Evolutionary conservation across 2,329 filamentous ascomycete genomes (phyloP), one percentile per base, ranked within the genome.

Genomic region (Albifimbria verrucaria): DNA sequence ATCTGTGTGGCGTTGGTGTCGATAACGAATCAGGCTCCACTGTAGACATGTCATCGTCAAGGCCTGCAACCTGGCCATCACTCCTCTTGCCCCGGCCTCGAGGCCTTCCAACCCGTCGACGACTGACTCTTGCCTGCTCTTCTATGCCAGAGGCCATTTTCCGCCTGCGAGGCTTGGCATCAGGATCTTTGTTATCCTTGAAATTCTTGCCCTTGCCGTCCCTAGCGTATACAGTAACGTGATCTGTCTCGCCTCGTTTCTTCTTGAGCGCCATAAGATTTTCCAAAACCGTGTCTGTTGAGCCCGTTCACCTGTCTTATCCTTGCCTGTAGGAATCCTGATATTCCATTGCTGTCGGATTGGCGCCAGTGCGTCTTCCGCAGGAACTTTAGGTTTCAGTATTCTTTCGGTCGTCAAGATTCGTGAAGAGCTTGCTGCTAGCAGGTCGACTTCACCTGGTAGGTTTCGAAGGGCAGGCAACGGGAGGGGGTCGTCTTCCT

Each of bases 371-470:
- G 65, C 60, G 47, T 72, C 69, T 51, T 70, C 65, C 12, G 61
- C 65, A 6, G 59, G 60, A 23, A 68, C 62, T 36, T 74, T 77
- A 20, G 78, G 76, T 46, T 77, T 76, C 15, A 91, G 68, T 36
- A 81, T 77, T 55, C 83, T 83, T 57, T 87, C 85, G 26, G 76
- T 81, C 12, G 88, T 88, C 45, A 88, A 75, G 54, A 95, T 81
- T 53, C 89, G 85, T 10, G 86, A 81, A 49, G 83, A 82, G 56
- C 86, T 87, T 32, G 85, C 82, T n/a, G 82, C 87, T 3, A 95
- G 73, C 4, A 95, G 75, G 64, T 92, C 88, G 36, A 90, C 84
- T 22, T 82, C 79, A 21, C 80, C 76, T 26, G 72, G 74, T 23
- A 82, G 77, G 22, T 76, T 72, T n/a, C 77, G 79, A 39, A 81